These are phyloP conservation scores for Lentinus tigrinus DNA, from an alignment of 768 basidiomycete species.

Conservation along the genomic window DNA sequence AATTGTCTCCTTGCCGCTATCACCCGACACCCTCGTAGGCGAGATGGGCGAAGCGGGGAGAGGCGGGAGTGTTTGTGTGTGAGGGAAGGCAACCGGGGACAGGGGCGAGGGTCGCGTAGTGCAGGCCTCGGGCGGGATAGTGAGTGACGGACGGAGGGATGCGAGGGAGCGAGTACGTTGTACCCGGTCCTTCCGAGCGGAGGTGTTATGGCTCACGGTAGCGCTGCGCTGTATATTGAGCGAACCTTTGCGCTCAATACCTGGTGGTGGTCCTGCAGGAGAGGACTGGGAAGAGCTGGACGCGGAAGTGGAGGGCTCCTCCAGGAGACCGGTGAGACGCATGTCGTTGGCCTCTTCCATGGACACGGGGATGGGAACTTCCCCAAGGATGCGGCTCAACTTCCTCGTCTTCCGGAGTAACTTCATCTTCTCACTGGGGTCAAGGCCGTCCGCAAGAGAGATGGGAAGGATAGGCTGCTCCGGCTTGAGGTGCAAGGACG, in stretches of 20 bases:
- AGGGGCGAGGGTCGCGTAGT: constrained; percentile 4
- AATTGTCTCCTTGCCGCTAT: background rate
- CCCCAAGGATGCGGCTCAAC: constrained; percentile 43
- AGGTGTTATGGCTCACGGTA: constrained; percentile 16
- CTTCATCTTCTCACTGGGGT: constrained; percentile 35
- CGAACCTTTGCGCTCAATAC: background rate
- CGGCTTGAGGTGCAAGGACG: constrained; percentile 26
- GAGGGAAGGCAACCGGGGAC: constrained; percentile 19
- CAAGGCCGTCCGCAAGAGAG: constrained; percentile 30
- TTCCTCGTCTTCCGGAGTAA: constrained; percentile 43
- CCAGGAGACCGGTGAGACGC: constrained; percentile 6
- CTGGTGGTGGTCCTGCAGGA: background rate
- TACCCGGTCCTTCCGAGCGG: constrained; percentile 5
- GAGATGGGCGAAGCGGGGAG: constrained; percentile 11
- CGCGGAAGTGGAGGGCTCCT: constrained; percentile 16
- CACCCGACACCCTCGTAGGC: background rate
- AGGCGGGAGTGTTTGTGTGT: constrained; percentile 4
- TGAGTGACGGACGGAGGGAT: constrained; percentile 22
- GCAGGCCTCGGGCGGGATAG: constrained; percentile 8
- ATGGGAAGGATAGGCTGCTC: constrained; percentile 8
- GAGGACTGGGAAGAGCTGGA: constrained; percentile 8
- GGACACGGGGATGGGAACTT: constrained; percentile 25
- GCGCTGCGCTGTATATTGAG: constrained; percentile 16
- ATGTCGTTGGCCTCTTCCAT: constrained; percentile 2
- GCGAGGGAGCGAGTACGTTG: constrained; percentile 24